Base-by-base conservation (phyloP, 2,329 filamentous ascomycete species). In the Sporothrix protearum region DNA sequence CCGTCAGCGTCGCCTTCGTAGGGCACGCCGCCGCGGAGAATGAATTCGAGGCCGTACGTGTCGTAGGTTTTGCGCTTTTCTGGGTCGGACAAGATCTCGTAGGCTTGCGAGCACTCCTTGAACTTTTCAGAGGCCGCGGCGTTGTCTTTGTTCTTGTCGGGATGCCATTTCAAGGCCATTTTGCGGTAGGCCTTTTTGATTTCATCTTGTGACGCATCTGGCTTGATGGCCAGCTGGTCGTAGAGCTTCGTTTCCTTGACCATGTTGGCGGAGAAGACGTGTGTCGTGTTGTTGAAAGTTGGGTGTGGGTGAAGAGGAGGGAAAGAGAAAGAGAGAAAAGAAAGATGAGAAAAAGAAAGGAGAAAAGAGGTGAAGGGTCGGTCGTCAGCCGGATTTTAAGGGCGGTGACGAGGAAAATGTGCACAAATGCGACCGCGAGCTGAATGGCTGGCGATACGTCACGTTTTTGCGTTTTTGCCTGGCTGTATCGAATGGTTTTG, bases 161-260 rank as follows among this genome's bases (percentile, higher is more conserved):
- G 96, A 79, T 99, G 96, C 83, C 89, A 94, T 83, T 94, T 96
- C 80, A 98, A 83, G 70, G 95, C 95, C 71, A 90, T 87, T 86
- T 97, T 97, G 74, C 92, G 88, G 81, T 97, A 97, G 72, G 90
- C 96, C 81, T 98, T 99, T 81, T 97, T 98, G 80, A 99, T 97
- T 75, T 98, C 95, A 79, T 97, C 95, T 82, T 96, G 93, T 30
- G 89, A 87, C 30, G 94, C 93, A 73, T 89, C 88, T 49, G 95
- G 88, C 80, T 92, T 91, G 82, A 97, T 85, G 79, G 86, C 85
- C 77, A 99, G 86, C 75, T 89, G 87, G 81, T 98, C 93, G 85
- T 99, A 99, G 75, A 98, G 90, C 83, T 79, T 79, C 3, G 77
- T 77, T 68, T 80, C 79, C 71, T 79, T 79, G 64, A 79, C 79